Evolutionary conservation across 2,329 filamentous ascomycete species (phyloP).

Genomic region (Fusarium sp.): DNA sequence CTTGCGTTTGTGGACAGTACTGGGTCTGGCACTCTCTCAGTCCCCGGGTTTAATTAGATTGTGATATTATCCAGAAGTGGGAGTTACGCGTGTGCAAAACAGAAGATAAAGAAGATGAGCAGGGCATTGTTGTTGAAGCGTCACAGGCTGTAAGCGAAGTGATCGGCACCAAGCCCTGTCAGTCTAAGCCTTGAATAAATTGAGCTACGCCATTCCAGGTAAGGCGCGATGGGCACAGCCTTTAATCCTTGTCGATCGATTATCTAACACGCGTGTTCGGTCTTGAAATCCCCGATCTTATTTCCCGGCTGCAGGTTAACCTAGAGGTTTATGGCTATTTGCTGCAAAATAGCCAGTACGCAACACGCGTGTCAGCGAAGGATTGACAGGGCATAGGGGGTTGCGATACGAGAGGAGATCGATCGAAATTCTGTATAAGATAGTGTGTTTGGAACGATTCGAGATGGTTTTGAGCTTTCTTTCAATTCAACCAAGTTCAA

Average conservation of each 20-base stretch:
- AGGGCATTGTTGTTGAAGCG: not conserved
- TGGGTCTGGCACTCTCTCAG: too few relatives aligned
- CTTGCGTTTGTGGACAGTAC: too few relatives aligned
- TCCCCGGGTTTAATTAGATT: too few relatives aligned
- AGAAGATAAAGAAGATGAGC: not conserved
- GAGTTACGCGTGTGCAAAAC: not conserved
- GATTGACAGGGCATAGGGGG: accelerated
- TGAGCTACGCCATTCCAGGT: accelerated
- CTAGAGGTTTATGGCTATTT: not conserved
- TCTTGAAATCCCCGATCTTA: not conserved
- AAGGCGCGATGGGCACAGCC: accelerated
- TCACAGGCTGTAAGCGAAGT: not conserved
- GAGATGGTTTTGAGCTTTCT: too few relatives aligned
- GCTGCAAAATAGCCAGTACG: not conserved
- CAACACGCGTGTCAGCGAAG: constrained; percentile 35
- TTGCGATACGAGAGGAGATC: accelerated
- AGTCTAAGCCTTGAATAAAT: accelerated
- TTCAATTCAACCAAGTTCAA: too few relatives aligned
- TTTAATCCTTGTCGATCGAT: accelerated
- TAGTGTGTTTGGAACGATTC: not conserved
- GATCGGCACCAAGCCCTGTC: accelerated
- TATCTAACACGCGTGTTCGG: constrained; percentile 35
- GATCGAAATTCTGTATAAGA: not conserved
- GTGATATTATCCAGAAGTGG: not conserved
- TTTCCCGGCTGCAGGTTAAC: not conserved